These are phyloP conservation scores for Globisporangium heterothallicum DNA, from an alignment of 352 stramenopile genomes.

Conservation along the genomic window DNA sequence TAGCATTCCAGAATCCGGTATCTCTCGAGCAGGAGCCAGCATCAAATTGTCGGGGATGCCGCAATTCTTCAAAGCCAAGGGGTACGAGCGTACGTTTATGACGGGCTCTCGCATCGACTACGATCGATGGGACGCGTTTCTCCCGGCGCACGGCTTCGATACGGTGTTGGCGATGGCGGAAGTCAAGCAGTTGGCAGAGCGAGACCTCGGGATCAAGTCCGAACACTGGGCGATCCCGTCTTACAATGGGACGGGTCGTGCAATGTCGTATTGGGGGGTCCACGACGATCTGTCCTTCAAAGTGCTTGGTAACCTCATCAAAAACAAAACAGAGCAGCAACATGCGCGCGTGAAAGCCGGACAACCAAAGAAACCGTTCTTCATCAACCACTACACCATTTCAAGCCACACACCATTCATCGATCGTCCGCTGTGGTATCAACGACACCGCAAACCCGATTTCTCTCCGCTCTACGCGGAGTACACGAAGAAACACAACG, in stretches of 20 bases:
- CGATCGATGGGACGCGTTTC: slow-evolving; percentile 43
- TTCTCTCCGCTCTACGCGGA: slow-evolving; percentile 29
- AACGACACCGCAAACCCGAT: slow-evolving; percentile 18
- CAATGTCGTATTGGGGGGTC: slow-evolving; percentile 32
- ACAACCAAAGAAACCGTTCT: slow-evolving; percentile 33
- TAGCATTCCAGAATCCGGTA: slow-evolving; percentile 27
- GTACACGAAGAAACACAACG: slow-evolving; percentile 5
- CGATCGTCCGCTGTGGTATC: slow-evolving; percentile 34
- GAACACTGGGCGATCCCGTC: slow-evolving; percentile 26
- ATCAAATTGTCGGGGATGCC: slow-evolving; percentile 34
- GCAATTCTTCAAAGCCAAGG: slow-evolving; percentile 45
- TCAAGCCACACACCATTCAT: slow-evolving; percentile 42
- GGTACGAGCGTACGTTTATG: slow-evolving; percentile 43
- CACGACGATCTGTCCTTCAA: slow-evolving; percentile 49
- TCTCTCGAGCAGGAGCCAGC: slow-evolving; percentile 20
- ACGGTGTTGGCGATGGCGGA: slow-evolving; percentile 31
- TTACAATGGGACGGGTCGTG: slow-evolving; percentile 11
- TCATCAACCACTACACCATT: slow-evolving; percentile 57
- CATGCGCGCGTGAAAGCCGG: slow-evolving; percentile 13
- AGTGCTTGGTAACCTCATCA: slow-evolving; percentile 39
- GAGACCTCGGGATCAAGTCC: slow-evolving; percentile 23
- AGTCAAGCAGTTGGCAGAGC: slow-evolving; percentile 31
- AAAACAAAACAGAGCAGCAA: slow-evolving; percentile 41
- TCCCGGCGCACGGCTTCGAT: slow-evolving; percentile 48
- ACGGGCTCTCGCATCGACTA: slow-evolving; percentile 39